Conservation (phyloP, 805 yeast species). For the Myxozyma monticola region DNA sequence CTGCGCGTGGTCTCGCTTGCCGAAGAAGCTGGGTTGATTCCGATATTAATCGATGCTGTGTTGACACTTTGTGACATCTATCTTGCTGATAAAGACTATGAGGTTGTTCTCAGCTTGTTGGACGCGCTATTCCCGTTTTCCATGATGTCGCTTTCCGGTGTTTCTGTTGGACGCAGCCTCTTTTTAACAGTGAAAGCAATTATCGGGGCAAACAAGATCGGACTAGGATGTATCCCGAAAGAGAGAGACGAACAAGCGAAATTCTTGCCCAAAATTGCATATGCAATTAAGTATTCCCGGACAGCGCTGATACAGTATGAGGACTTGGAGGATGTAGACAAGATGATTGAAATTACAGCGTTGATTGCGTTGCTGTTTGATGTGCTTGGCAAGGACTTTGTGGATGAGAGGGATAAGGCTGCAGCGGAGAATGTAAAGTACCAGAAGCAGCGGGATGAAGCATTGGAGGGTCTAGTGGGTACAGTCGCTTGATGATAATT, state of each 20-base stretch:
- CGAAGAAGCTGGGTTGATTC: constrained; percentile 47
- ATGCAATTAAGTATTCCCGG: constrained; percentile 18
- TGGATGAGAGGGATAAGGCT: constrained; percentile 1
- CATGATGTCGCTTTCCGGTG: constrained; percentile 44
- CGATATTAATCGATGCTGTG: constrained; percentile 50
- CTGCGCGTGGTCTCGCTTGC: constrained; percentile 41
- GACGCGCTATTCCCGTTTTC: constrained; percentile 48
- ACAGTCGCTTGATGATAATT: too few species aligned
- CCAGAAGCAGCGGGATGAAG: too few species aligned
- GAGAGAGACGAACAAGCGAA: background rate
- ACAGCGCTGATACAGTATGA: background rate
- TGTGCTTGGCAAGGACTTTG: constrained; percentile 6
- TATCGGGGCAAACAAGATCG: constrained; percentile 26
- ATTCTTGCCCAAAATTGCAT: background rate
- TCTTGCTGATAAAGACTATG: constrained; percentile 43
- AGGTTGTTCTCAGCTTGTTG: constrained; percentile 49
- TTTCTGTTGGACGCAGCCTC: too few species aligned
- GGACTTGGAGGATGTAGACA: constrained; percentile 12
- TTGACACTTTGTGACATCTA: constrained; percentile 50
- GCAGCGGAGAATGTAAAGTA: constrained; percentile 1
- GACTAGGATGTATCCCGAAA: background rate
- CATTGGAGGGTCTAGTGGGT: too few species aligned
- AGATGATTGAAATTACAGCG: constrained; percentile 4
- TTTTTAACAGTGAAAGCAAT: constrained; percentile 39
- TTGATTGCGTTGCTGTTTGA: constrained; percentile 1